phyloP scores from a whole-genome alignment of 106 monocot genomes.

The Narthecium ossifragum region DNA sequence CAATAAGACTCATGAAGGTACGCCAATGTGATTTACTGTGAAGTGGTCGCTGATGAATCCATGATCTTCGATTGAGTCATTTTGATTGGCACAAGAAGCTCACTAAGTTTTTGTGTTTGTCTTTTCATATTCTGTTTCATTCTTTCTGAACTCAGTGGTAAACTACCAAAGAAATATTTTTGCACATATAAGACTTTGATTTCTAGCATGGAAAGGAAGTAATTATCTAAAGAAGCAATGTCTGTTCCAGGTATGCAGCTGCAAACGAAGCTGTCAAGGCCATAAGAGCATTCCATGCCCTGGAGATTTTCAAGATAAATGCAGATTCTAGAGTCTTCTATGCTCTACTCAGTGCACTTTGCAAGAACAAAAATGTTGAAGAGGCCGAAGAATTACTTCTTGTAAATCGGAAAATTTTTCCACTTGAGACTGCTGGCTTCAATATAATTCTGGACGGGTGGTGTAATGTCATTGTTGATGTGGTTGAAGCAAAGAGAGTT shows the following conservation, averaged over 20 bases:
- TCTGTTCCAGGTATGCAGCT: constrained; percentile 53
- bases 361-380: constrained; percentile 73
- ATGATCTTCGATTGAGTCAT: no score
- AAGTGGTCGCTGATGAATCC: no score
- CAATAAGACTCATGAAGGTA: no score
- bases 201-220: background rate
- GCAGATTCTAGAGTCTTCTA: constrained; percentile 53
- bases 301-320: constrained; percentile 74
- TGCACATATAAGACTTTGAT: background rate
- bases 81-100: no score
- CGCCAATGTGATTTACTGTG: no score
- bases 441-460: constrained; percentile 75
- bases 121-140: no score
- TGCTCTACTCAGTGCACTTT: constrained; percentile 62
- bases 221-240: background rate
- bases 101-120: no score
- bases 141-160: background rate
- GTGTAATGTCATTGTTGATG: constrained; percentile 64
- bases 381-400: constrained; percentile 87
- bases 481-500: constrained; percentile 73
- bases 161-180: background rate
- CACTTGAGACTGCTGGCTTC: constrained; percentile 68
- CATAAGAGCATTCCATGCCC: constrained; percentile 60
- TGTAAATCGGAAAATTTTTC: constrained; percentile 47
- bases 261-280: constrained; percentile 62